Evolutionary conservation across 78 protist genomes (phyloP).

Genomic region (Trichosphaerium sp.): DNA sequence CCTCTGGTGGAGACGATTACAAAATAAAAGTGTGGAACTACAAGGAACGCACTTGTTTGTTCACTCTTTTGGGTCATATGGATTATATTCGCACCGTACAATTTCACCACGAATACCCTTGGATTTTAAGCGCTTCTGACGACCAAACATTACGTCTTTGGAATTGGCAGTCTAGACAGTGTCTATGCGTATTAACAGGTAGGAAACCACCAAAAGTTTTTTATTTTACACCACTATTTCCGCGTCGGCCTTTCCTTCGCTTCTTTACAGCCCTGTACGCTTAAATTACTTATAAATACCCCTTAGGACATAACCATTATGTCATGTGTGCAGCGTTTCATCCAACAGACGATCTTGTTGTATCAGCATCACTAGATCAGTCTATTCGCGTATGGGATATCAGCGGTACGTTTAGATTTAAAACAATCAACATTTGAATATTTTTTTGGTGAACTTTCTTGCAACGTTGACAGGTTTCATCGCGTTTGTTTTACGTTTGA

Average conservation of each 20-base stretch:
- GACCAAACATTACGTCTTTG: conserved; percentile 97
- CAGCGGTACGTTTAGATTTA: conserved; percentile 46
- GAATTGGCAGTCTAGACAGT: conserved; percentile 96
- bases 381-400: conserved; percentile 97
- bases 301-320: conserved; percentile 99
- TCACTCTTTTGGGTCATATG: conserved; percentile 88
- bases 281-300: too few species aligned
- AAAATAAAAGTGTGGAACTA: conserved; percentile 98
- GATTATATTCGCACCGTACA: conserved; percentile 97
- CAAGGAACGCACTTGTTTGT: conserved; percentile 90
- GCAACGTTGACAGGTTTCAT: too few species aligned
- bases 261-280: too few species aligned
- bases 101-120: conserved; percentile 75
- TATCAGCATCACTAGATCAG: conserved; percentile 96
- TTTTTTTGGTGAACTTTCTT: not conserved
- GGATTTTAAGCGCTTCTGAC: conserved; percentile 93
- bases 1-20: conserved; percentile 98
- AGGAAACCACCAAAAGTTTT: too few species aligned
- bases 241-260: too few species aligned
- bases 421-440: too few species aligned
- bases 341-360: conserved; percentile 85
- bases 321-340: conserved; percentile 98
- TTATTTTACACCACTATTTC: too few species aligned
- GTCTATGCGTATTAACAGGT: conserved; percentile 89
- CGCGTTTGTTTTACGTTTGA: not conserved